Base-by-base conservation (phyloP, 495 filamentous ascomycete genomes). In the Hyphodiscus hymeniophilus region DNA sequence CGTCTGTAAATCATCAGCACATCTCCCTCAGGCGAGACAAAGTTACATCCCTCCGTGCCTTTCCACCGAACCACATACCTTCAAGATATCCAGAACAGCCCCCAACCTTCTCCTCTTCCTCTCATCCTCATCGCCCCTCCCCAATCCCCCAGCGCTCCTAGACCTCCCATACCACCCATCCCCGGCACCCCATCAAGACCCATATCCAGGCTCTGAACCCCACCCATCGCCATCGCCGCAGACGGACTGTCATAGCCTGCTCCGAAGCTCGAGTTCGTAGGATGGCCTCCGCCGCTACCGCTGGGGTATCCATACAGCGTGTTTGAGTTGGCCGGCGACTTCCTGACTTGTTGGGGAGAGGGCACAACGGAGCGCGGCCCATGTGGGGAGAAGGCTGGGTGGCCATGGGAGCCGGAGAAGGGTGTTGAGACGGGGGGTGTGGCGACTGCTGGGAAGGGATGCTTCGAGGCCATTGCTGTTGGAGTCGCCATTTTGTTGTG, bases 371-470 rank as follows among this genome's bases (percentile, higher is more conserved):
- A 68, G 60, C 36, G 68, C 59, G 40, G 71, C 62, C 53, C 53
- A 32, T 55, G 59, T 7, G 75, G 75, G 0, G 75, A 79, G 48
- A 79, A 70, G 13, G 66, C 70, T 41, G 68, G 64, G 32, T 68
- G 71, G 18, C 22, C 42, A 32, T 65, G 61, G 20, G 57, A 60
- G 20, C 58, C 63, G 2, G 75, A 76, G 57, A 77, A 77, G 15
- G 74, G 75, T 2, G 74, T 76, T 38, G 75, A 79, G 13, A 71
- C 71, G 24, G 74, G 71, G 6, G 73, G 75, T 3, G 75, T 77
- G 7, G 68, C 71, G 11, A 66, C 70, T 3, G 66, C 66, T n/a
- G 52, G 53, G 5, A 39, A 21, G 18, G 42, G 35, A 61, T 23
- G 70, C 62, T 46, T 72, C 65, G 40, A 65, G 34, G 34, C 68